Evolutionary conservation across 2,329 filamentous ascomycete genomes (phyloP).

Genomic region (Sclerotinia nivalis): DNA sequence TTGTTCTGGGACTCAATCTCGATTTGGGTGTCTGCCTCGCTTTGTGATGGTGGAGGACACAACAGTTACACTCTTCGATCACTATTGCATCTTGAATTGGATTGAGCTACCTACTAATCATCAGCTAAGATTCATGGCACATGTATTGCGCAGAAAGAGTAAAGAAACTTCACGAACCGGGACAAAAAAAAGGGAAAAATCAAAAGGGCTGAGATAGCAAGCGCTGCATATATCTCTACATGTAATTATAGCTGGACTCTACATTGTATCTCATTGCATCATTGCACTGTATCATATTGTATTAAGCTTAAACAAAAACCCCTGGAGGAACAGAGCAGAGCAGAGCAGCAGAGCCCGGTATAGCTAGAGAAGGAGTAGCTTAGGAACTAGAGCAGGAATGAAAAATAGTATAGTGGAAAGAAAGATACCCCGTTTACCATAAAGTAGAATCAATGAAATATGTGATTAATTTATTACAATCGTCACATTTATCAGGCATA

Average conservation of each 20-base stretch:
- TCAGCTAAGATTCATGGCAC: not conserved
- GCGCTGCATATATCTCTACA: conserved; percentile 13
- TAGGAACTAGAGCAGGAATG: too few relatives aligned
- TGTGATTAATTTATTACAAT: too few relatives aligned
- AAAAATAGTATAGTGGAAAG: too few relatives aligned
- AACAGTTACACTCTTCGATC: not conserved
- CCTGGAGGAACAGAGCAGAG: too few relatives aligned
- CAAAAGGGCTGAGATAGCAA: conserved; percentile 11
- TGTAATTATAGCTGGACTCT: not conserved
- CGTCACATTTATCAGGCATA: too few relatives aligned
- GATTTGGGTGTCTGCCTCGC: not conserved
- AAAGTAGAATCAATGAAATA: too few relatives aligned
- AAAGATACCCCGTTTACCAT: too few relatives aligned
- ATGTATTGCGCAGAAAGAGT: too few relatives aligned
- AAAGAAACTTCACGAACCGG: not conserved
- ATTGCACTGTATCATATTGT: not conserved
- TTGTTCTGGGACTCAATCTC: too few relatives aligned
- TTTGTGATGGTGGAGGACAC: not conserved
- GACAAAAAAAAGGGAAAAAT: not conserved
- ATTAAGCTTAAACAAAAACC: too few relatives aligned
- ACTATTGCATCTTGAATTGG: not conserved
- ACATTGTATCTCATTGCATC: not conserved
- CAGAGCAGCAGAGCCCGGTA: too few relatives aligned
- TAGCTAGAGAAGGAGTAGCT: too few relatives aligned
- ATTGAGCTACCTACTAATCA: not conserved